Evolutionary conservation across 805 yeast species (phyloP), one percentile per base, ranked within the genome.

Genomic region (Kuraishia borneana): DNA sequence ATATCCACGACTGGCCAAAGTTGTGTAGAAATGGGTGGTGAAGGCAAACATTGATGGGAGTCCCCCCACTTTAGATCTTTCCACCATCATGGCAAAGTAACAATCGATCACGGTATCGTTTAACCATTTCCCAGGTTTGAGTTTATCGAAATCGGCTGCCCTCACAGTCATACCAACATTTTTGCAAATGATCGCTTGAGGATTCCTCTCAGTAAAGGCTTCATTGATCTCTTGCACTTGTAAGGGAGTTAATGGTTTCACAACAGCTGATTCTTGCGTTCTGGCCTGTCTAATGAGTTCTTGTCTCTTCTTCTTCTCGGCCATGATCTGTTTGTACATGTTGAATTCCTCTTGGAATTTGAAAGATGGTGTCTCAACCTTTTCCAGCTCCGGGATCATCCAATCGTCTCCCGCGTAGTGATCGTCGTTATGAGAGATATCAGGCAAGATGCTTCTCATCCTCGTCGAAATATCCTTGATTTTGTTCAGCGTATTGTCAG

Each of bases 61-160:
- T 6, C 16, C 16, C 17, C 60, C 40, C 2, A 52, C 44, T 32
- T 59, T 58, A 8, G 65, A 48, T 18, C 70, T 50, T 4, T 65
- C 64, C 3, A 72, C 61, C 5, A 78, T 57, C 43, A 79, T 45
- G 30, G 64, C 62, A 47, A 88, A 61, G 51, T 80, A 89, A 45
- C 76, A 79, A 49, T 92, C 97, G 38, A 92, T 88, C 4, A 92
- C 68, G 30, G 78, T 83, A 54, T 92, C 98, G 51, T 92, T 92
- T 21, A 92, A 65, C 98, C 98, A 92, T 26, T 67, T 58, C 4
- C 79, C 65, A 35, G 79, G 82, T 6, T 67, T 57, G 22, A 92
- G 60, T 0, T 96, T 85, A 30, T 67, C 63, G 36, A 89, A 54
- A 51, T 92, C 98, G 22, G 71, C 58, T 0, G 70, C 68, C 3